phyloP scores from a whole-genome alignment of 306 rosid species.

The Medicago lupulina region DNA sequence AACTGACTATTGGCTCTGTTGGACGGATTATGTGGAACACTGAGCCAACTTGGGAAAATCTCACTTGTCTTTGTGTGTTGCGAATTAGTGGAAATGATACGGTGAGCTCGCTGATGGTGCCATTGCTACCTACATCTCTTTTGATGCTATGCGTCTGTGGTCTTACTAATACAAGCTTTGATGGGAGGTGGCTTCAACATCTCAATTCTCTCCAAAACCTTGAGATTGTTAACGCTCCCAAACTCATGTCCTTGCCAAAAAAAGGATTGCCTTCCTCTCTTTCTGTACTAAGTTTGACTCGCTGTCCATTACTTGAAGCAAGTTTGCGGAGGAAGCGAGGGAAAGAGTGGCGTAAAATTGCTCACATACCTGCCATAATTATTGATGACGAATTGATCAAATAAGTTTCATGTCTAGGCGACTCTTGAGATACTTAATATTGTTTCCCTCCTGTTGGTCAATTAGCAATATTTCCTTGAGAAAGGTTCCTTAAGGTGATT shows the following conservation, averaged over 20 bases:
- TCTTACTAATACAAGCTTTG: not conserved
- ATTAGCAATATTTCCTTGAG: too few species aligned
- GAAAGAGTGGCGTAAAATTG: constrained; percentile 24
- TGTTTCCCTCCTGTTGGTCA: too few species aligned
- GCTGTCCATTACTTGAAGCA: constrained; percentile 8
- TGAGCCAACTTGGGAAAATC: not conserved
- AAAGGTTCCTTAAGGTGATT: too few species aligned
- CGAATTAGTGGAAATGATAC: not conserved
- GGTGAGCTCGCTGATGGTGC: not conserved
- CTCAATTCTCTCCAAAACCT: constrained; percentile 17
- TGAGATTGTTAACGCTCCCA: not conserved
- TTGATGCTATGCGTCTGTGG: not conserved
- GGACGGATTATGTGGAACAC: not conserved
- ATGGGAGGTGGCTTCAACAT: constrained; percentile 7
- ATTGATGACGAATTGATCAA: not conserved
- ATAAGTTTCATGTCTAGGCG: not conserved
- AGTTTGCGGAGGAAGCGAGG: not conserved
- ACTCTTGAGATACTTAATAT: not conserved
- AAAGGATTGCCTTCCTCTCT: constrained; percentile 11
- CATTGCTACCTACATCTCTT: constrained; percentile 4
- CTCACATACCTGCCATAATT: not conserved
- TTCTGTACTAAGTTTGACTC: not conserved
- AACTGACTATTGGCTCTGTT: not conserved
- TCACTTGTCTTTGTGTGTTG: constrained; percentile 2
- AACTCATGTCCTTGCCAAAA: constrained; percentile 7